These are phyloP conservation scores for Trichosanthes truncata DNA, from an alignment of 306 rosid genomes.

Conservation along the genomic window DNA sequence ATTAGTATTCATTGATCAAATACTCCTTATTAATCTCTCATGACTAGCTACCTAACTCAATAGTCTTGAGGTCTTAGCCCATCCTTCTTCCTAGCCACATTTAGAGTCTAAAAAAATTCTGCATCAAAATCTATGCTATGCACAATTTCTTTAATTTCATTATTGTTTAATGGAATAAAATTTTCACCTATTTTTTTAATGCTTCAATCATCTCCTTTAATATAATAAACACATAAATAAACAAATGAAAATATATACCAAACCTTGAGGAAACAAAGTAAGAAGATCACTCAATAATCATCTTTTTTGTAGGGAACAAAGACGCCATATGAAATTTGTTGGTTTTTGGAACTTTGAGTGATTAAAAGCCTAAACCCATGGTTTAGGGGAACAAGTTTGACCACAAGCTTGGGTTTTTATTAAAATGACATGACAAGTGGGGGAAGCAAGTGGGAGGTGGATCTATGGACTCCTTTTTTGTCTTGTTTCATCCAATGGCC, in stretches of 20 bases:
- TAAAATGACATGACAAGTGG: background rate
- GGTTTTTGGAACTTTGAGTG: background rate
- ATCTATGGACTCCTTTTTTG: slow-evolving; percentile 6
- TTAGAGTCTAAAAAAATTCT: background rate
- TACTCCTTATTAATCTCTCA: background rate
- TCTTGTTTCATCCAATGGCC: slow-evolving; percentile 2
- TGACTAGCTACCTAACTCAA: background rate
- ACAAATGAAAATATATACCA: background rate
- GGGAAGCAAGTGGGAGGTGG: background rate
- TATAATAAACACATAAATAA: background rate
- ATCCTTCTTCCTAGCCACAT: background rate
- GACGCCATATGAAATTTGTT: background rate
- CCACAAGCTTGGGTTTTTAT: background rate
- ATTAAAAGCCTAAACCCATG: background rate
- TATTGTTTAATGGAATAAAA: background rate
- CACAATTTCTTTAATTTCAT: background rate
- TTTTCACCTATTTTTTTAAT: background rate
- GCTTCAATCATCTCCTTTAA: background rate
- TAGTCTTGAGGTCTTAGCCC: background rate
- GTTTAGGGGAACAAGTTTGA: background rate
- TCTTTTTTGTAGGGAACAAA: background rate
- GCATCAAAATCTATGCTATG: background rate
- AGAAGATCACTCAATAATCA: background rate
- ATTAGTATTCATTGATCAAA: no score
- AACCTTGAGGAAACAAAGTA: background rate